These are phyloP conservation scores for Metschnikowia lunata DNA, from an alignment of 805 yeast genomes.

Conservation along the genomic window DNA sequence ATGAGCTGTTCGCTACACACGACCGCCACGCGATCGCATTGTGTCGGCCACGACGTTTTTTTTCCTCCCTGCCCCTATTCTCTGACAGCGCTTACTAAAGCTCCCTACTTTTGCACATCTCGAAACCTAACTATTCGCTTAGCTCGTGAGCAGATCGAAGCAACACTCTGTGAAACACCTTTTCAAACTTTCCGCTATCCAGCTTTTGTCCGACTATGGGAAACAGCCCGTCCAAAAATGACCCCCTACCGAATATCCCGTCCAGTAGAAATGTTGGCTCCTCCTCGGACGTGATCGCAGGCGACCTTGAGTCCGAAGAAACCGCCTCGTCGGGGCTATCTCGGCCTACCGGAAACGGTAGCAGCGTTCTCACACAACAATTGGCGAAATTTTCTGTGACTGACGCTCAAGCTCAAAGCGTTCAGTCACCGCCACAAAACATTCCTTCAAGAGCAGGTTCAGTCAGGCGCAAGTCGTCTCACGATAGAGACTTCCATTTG, in stretches of 20 bases:
- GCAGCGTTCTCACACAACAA: constrained; percentile 7
- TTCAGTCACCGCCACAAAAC: constrained; percentile 11
- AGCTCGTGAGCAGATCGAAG: no score
- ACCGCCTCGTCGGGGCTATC: constrained; percentile 40
- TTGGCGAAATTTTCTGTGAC: constrained; percentile 2
- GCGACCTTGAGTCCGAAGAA: constrained; percentile 41
- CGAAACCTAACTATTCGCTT: not conserved
- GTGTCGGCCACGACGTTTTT: constrained; percentile 8
- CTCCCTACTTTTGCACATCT: not conserved
- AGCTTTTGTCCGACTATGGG: constrained; percentile 39
- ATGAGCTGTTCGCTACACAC: no score
- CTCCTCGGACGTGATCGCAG: constrained; percentile 24
- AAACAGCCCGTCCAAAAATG: constrained; percentile 60
- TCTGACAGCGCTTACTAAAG: no score
- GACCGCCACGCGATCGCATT: not conserved
- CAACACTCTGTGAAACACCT: not conserved
- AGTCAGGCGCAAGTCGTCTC: constrained; percentile 10
- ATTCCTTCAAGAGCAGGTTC: constrained; percentile 9
- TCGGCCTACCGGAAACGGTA: constrained; percentile 25
- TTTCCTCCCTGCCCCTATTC: not conserved
- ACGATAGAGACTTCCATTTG: constrained; percentile 23
- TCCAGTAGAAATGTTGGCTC: constrained; percentile 24
- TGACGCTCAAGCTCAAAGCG: not conserved
- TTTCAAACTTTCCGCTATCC: not conserved
- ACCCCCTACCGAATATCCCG: constrained; percentile 43